These are phyloP conservation scores for Penicillium italicum DNA, from an alignment of 2,329 filamentous ascomycete genomes.

Conservation along the genomic window DNA sequence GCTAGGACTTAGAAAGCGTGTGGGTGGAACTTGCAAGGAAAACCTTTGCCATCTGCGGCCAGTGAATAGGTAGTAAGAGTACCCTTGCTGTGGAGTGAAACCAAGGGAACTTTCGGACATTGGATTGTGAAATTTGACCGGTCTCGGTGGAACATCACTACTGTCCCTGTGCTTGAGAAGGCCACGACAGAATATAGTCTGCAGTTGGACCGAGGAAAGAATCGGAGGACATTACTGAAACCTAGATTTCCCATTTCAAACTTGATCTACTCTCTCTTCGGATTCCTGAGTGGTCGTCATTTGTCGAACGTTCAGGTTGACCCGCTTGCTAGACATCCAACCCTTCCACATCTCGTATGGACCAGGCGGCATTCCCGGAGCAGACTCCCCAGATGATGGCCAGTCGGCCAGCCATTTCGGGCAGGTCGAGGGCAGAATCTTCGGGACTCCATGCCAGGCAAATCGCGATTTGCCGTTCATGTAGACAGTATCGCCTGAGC, in stretches of 20 bases:
- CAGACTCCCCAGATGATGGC: conserved; percentile 55
- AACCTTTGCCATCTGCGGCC: background rate
- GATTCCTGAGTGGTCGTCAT: conserved; percentile 57
- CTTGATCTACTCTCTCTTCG: background rate
- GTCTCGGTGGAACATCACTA: background rate
- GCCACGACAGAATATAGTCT: background rate
- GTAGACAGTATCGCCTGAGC: conserved; percentile 84
- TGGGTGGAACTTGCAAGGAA: background rate
- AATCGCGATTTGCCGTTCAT: conserved; percentile 80
- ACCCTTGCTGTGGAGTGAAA: background rate
- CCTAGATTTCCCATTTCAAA: background rate
- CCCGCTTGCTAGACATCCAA: conserved; percentile 83
- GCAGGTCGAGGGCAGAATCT: conserved; percentile 75
- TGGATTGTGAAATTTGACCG: background rate
- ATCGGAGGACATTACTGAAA: background rate
- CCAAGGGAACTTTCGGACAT: background rate
- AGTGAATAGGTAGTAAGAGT: background rate
- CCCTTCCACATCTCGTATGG: conserved; percentile 67
- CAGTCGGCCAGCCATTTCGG: conserved; percentile 70
- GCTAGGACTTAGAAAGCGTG: background rate
- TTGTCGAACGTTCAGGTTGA: conserved; percentile 91
- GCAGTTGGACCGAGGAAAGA: background rate
- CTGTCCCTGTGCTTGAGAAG: background rate
- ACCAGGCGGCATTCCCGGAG: conserved; percentile 28
- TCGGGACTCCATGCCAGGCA: conserved; percentile 94